These are phyloP conservation scores for Colletotrichum shisoi DNA, from an alignment of 2,329 filamentous ascomycete genomes.

Conservation along the genomic window DNA sequence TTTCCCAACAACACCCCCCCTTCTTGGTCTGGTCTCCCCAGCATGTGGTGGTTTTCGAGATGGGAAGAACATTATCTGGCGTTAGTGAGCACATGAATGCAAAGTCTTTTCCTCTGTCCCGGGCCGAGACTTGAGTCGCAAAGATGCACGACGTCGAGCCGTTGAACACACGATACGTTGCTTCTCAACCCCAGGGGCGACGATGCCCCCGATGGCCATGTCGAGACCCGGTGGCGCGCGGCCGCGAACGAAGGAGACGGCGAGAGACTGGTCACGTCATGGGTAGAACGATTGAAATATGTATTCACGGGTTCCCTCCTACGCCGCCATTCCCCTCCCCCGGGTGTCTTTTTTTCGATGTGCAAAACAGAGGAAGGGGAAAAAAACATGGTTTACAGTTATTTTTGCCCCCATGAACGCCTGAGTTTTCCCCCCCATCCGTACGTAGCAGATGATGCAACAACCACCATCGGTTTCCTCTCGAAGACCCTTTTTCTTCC, in stretches of 20 bases:
- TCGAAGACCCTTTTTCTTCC: background rate
- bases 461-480: slow-evolving; percentile 2
- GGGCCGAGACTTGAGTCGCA: background rate
- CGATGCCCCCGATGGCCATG: background rate
- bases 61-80: background rate
- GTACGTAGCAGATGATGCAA: slow-evolving; percentile 26
- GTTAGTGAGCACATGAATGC: slow-evolving; percentile 4
- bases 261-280: slow-evolving; percentile 2
- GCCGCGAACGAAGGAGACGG: background rate
- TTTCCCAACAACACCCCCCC: background rate
- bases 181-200: background rate
- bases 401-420: slow-evolving; percentile 22
- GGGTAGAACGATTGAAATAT: slow-evolving; percentile 36
- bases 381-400: slow-evolving; percentile 6
- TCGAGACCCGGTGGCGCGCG: no score
- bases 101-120: background rate
- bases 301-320: slow-evolving; percentile 35
- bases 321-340: slow-evolving; percentile 25
- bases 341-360: slow-evolving; percentile 1
- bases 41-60: background rate
- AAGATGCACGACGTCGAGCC: no score
- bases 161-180: background rate
- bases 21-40: background rate
- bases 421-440: slow-evolving; percentile 19
- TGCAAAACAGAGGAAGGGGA: slow-evolving; percentile 1